phyloP scores from a whole-genome alignment of 352 stramenopile genomes.

The Phytophthora pisi region DNA sequence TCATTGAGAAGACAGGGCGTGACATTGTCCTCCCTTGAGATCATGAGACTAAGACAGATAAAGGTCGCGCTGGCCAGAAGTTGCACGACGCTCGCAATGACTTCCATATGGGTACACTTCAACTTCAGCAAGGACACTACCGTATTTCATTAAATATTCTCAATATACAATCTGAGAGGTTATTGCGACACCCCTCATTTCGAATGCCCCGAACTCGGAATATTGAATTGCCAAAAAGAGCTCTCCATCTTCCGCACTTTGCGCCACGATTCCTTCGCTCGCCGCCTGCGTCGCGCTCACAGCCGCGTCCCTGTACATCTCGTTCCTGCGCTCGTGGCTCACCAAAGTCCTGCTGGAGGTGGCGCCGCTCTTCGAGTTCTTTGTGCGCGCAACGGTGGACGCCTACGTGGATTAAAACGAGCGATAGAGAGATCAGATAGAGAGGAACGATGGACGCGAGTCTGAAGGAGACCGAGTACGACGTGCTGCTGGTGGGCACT shows the following conservation, averaged over 20 bases:
- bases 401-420: conserved; percentile 25
- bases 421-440: background rate
- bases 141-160: background rate
- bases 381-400: conserved; percentile 25
- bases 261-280: conserved; percentile 29
- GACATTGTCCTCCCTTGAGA: too few relatives aligned
- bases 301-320: conserved; percentile 41
- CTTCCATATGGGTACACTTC: background rate
- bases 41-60: too few relatives aligned
- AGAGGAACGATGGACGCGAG: conserved; percentile 51
- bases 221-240: background rate
- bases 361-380: conserved; percentile 34
- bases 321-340: conserved; percentile 38
- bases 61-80: too few relatives aligned
- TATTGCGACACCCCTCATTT: background rate
- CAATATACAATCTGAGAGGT: background rate
- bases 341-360: conserved; percentile 27
- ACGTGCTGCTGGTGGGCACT: conserved; percentile 79
- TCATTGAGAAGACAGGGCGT: too few relatives aligned
- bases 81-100: background rate
- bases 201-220: background rate
- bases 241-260: background rate
- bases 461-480: conserved; percentile 69
- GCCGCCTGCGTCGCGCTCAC: conserved; percentile 28
- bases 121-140: background rate